These are phyloP conservation scores for Parasitella parasitica DNA, from an alignment of 371 early-diverging fungal species.

Conservation along the genomic window DNA sequence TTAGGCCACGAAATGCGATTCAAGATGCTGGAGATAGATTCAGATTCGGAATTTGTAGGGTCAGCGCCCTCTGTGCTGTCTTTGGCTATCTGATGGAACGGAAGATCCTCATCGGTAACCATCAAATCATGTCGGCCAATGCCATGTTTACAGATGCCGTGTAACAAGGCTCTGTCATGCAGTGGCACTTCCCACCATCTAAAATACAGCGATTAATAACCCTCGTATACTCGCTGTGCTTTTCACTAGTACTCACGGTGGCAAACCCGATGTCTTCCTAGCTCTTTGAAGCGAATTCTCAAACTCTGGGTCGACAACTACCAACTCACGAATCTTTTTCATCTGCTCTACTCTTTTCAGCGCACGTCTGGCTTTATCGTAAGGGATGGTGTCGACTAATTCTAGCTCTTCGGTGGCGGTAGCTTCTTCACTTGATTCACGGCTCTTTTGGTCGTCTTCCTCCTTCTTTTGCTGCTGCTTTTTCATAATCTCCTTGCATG, in stretches of 20 bases:
- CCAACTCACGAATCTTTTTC: slow-evolving; percentile 61
- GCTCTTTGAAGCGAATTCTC: slow-evolving; percentile 29
- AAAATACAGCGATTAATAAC: not conserved
- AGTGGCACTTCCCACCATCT: slow-evolving; percentile 67
- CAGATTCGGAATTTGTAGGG: not conserved
- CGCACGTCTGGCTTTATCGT: slow-evolving; percentile 68
- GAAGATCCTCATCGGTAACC: slow-evolving; percentile 56
- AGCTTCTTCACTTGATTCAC: slow-evolving; percentile 31
- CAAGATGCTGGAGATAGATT: slow-evolving; percentile 15
- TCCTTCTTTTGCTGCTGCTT: slow-evolving; percentile 18
- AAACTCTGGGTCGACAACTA: slow-evolving; percentile 56
- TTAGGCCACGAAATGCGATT: slow-evolving; percentile 54
- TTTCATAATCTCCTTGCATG: slow-evolving; percentile 60
- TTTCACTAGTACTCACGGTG: slow-evolving; percentile 24
- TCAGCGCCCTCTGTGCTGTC: slow-evolving; percentile 3
- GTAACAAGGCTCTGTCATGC: slow-evolving; percentile 67
- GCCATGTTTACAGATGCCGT: slow-evolving; percentile 69
- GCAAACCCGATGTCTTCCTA: slow-evolving; percentile 38
- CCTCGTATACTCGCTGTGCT: too few relatives aligned
- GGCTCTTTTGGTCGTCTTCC: slow-evolving; percentile 24
- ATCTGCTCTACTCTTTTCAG: slow-evolving; percentile 68
- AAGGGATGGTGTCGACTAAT: slow-evolving; percentile 48
- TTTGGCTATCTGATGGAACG: slow-evolving; percentile 40
- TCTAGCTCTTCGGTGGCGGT: slow-evolving; percentile 34
- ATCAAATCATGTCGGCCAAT: slow-evolving; percentile 66